Evolutionary conservation across 2,329 filamentous ascomycete species (phyloP).

Genomic region (Botrytis tulipae): DNA sequence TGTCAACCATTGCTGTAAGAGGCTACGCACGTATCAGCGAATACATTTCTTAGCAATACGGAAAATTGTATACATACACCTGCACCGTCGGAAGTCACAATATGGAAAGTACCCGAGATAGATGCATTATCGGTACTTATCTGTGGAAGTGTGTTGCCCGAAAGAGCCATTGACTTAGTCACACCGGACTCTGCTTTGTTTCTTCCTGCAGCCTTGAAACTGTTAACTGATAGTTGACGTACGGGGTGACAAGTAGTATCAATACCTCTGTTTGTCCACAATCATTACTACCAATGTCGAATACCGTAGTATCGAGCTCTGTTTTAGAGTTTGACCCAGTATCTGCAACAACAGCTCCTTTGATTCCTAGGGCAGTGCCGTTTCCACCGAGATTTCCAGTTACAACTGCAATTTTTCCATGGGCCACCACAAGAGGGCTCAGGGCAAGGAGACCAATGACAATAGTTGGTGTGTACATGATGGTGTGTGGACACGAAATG

Average conservation of each 20-base stretch:
- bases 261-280: constrained; percentile 26
- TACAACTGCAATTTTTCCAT: constrained; percentile 42
- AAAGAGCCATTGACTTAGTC: constrained; percentile 39
- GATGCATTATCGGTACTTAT: constrained; percentile 39
- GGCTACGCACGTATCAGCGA: background rate
- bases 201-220: constrained; percentile 21
- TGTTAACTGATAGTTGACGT: constrained; percentile 40
- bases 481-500: background rate
- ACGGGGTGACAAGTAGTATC: background rate
- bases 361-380: constrained; percentile 45
- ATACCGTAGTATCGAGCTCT: constrained; percentile 48
- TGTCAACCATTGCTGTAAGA: constrained; percentile 42
- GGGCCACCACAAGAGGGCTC: constrained; percentile 55
- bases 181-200: constrained; percentile 40
- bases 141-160: constrained; percentile 43
- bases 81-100: constrained; percentile 45
- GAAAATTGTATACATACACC: constrained; percentile 30
- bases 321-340: constrained; percentile 44
- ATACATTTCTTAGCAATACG: background rate
- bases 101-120: constrained; percentile 42
- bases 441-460: constrained; percentile 45
- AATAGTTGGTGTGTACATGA: background rate
- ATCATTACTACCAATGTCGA: constrained; percentile 33
- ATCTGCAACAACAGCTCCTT: constrained; percentile 44
- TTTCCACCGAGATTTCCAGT: constrained; percentile 44